A percentile compares a stretch with the other conserved stretches of the same genome.
These are phyloP conservation scores for Coffea eugenioides DNA, from an alignment of 257 asterid species.

Conservation along the genomic window DNA sequence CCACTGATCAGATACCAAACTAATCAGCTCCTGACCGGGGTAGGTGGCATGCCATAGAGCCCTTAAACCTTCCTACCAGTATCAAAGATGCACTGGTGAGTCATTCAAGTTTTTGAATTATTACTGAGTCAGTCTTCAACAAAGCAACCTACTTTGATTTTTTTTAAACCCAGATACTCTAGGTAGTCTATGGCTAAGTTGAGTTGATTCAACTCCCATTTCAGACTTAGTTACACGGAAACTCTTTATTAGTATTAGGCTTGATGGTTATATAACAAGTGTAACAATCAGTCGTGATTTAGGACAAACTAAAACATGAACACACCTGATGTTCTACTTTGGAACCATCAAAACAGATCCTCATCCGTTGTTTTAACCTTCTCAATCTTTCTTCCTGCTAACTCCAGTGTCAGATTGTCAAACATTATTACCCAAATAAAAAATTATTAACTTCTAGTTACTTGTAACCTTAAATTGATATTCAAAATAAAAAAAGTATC, in stretches of 20 bases:
- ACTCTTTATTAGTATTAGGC: not conserved
- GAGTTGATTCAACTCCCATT: not conserved
- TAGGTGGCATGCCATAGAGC: slow-evolving; percentile 82
- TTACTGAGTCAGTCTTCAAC: not conserved
- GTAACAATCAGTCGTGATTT: not conserved
- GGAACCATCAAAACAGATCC: slow-evolving; percentile 65
- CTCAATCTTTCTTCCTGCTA: slow-evolving; percentile 65
- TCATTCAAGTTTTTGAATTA: not conserved
- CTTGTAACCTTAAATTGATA: not conserved
- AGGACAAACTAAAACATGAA: slow-evolving; percentile 9
- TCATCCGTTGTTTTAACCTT: slow-evolving; percentile 69
- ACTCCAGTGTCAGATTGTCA: not conserved
- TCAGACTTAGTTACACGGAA: not conserved
- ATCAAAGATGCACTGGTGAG: not conserved
- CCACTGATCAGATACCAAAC: slow-evolving; percentile 89
- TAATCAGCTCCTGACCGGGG: slow-evolving; percentile 61
- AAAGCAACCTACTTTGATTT: not conserved
- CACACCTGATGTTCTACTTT: slow-evolving; percentile 76
- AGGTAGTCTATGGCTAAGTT: not conserved
- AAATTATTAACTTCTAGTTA: not conserved
- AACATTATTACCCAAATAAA: not conserved
- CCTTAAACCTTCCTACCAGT: slow-evolving; percentile 60
- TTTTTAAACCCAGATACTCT: not conserved
- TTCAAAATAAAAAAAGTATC: not conserved
- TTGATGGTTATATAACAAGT: not conserved